Evolutionary conservation across 1,284 basidiomycete species (phyloP), one percentile per base, ranked within the genome.

Genomic region (Cryptococcus sp.): DNA sequence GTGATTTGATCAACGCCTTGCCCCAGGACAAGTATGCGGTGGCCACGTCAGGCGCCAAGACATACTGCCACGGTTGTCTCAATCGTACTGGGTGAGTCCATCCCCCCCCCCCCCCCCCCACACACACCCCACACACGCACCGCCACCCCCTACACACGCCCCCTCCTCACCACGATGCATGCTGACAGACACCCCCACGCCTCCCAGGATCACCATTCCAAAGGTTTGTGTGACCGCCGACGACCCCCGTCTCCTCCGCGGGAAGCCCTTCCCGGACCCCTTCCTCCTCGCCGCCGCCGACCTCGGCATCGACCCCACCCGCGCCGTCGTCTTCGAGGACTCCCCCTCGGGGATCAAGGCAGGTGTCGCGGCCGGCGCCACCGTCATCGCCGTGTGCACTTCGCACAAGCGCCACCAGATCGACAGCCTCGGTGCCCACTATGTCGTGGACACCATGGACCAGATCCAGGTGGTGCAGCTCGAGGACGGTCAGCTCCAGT

Each of bases 211-310:
- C 72, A 80, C 80, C 1, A 85, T 86, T 11, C 87, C 87, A 7
- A 77, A 79, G 39, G 83, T 89, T 36, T 88, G 87, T 24, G 87
- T 89, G 74, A 89, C 87, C 18, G 87, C 87, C 39, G 87, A 89
- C 71, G 87, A 89, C 79, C 83, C 72, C 5, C 70, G 77, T 42
- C 68, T 79, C 23, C 71, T 52, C 23, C 55, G 64, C 47, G 66
- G 63, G 82, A 86, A 87, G 76, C 86, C 85, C 46, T 82, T 83
- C 21, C 85, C 85, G 5, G 85, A 87, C 70, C 86, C 87, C 1
- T 88, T 88, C 81, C 80, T 88, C 57, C 83, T 88, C 54, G 87
- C 87, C 4, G 87, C 87, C 4, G 74, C 84, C 62, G 85, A 86
- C 70, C 83, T 89, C 55, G 87, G 87, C 1, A 87, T 75, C 59